These are phyloP conservation scores for Millerozyma acaciae DNA, from an alignment of 805 yeast genomes.

Conservation along the genomic window DNA sequence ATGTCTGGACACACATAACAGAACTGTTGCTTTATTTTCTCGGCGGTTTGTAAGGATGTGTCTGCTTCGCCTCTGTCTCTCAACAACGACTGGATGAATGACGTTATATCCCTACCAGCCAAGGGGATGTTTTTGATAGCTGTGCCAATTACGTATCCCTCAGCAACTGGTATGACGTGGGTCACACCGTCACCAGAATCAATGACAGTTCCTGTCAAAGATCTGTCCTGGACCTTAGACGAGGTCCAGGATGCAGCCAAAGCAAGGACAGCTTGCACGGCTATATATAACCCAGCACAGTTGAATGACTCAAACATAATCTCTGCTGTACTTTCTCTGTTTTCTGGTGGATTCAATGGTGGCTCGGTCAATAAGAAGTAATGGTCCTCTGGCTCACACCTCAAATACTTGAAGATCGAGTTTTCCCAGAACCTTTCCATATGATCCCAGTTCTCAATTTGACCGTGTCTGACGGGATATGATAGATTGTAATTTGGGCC, in stretches of 20 bases:
- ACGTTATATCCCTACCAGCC: constrained; percentile 97
- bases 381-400: constrained; percentile 99
- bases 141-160: constrained; percentile 96
- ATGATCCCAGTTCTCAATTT: constrained; percentile 98
- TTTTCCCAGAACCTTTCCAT: constrained; percentile 99
- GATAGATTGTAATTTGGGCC: constrained; percentile 84
- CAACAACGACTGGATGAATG: constrained; percentile 84
- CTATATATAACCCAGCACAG: constrained; percentile 97
- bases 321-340: constrained; percentile 97
- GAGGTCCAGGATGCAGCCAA: constrained; percentile 99
- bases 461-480: constrained; percentile 96
- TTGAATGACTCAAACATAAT: constrained; percentile 98
- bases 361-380: constrained; percentile 95
- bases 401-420: constrained; percentile 89
- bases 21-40: constrained; percentile 91
- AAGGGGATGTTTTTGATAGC: constrained; percentile 97
- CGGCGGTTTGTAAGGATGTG: constrained; percentile 92
- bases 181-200: constrained; percentile 99
- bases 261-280: constrained; percentile 98
- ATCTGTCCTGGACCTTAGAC: constrained; percentile 88
- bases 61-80: constrained; percentile 97
- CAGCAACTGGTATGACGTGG: constrained; percentile 98
- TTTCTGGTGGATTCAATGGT: constrained; percentile 98
- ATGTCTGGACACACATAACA: constrained; percentile 98
- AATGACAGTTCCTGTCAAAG: constrained; percentile 96